Evolutionary conservation across 2,329 filamentous ascomycete genomes (phyloP), one percentile per base, ranked within the genome.

Genomic region (Chaetothyriales sp.): DNA sequence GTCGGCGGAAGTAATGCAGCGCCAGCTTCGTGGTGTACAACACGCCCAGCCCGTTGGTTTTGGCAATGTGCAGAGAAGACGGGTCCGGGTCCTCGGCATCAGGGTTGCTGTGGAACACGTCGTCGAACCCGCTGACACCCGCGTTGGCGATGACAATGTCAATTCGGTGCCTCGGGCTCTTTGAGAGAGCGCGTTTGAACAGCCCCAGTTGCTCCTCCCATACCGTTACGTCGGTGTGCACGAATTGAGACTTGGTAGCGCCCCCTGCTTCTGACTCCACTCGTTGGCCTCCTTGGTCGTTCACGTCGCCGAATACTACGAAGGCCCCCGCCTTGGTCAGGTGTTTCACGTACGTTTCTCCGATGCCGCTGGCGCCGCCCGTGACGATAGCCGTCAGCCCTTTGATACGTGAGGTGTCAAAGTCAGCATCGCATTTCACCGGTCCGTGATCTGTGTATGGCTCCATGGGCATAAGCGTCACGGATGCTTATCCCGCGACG

Each of bases 81-180:
- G 74, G 61, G 20, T 70, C 58, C 0, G 71, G 72, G 46, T 72
- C 70, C 0, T 59, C 62, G 20, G 28, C 13, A 50, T 58, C 33
- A n/a, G 66, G 68, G 67, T 51, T 70, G 64, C 10, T 70, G 53
- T 13, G 60, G 63, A 67, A 72, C 18, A 73, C 47, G 45, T 63
- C 64, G 53, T 73, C 69, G 0, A 64, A 62, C 1, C 65, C 60
- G 25, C 62, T 61, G 20, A 74, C 71, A 7, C 72, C 72, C 1
- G 72, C 72, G 56, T 74, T 75, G 1, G 72, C 71, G 47, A 75
- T 68, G 9, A 75, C 72, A 13, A 74, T 59, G 51, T 74, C 72
- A 25, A 71, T 65, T 44, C 66, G 67, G 0, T 68, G 64, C 18
- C 60, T 55, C 0, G 69, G 70, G 5, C 68, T 70, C 40, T 62